Base-by-base conservation (phyloP, 257 asterid genomes). In the Rauvolfia tetraphylla region DNA sequence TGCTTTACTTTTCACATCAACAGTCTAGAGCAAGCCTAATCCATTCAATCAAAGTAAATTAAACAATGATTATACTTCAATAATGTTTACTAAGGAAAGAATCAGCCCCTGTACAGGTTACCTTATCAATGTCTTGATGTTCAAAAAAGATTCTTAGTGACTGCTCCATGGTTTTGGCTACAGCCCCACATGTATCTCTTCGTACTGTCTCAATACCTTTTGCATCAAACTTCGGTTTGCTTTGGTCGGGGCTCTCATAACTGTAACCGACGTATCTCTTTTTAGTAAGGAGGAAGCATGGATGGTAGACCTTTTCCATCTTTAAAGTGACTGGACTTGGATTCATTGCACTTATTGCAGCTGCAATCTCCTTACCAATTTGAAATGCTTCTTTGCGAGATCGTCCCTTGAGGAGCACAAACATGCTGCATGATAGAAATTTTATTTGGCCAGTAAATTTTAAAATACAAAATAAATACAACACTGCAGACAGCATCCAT, bases 201-300 rank as follows among this genome's bases (percentile, higher is more conserved):
- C 98, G 89, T 63, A 94, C 91, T 12, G 98, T 94, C 90, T 94
- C 98, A 68, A 90, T 92, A 53, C 98, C 98, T 88, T 94, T 94
- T 66, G 98, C 98, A 85, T 94, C 98, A 84, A 94, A 94, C 70
- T 74, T 84, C 44, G 98, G 97, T 73, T 83, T 85, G 80, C 77
- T 84, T 86, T 94, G 98, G 63, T 84, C 93, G 66, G 93, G 88
- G 81, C 84, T 92, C 88, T 94, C 98, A 34, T 88, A 94, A 83
- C 98, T 94, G 75, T 94, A 94, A 72, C 98, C 98, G 82, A 92
- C 98, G 76, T 94, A 94, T 61, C 98, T 90, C 84, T 95, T 95
- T 88, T 95, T 95, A 72, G 98, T 92, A 72, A 95, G 96, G 81
- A 95, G 97, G 86, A 95, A 95, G 82, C 98, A 95, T 23, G 98